Conservation (phyloP, 352 stramenopile species). For the Phytophthora pluvialis region DNA sequence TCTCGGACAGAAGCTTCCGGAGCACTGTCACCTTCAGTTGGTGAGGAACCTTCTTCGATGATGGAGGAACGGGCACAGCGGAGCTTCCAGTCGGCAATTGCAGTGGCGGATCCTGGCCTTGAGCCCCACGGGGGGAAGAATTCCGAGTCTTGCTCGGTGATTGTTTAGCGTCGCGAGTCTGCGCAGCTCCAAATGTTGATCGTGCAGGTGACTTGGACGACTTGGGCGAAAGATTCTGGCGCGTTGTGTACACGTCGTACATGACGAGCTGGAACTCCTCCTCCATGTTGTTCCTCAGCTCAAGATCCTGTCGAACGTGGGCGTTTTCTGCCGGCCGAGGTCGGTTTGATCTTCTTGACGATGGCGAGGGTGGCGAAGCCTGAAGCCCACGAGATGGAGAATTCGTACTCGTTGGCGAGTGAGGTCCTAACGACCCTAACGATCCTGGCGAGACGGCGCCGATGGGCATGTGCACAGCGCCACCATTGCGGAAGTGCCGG, state of each 20-base stretch:
- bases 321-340: conserved; percentile 9
- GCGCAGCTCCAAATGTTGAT: neutral
- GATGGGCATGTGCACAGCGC: conserved; percentile 51
- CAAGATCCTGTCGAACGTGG: conserved; percentile 32
- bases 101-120: neutral
- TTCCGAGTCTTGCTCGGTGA: conserved; percentile 4
- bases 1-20: conserved; percentile 64
- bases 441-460: conserved; percentile 11
- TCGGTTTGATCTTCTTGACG: conserved; percentile 5
- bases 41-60: conserved; percentile 54
- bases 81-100: conserved; percentile 8
- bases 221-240: conserved; percentile 17
- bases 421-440: neutral
- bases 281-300: conserved; percentile 49
- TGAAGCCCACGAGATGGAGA: conserved; percentile 14
- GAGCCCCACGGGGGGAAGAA: neutral
- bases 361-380: neutral
- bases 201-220: conserved; percentile 5
- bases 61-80: conserved; percentile 14
- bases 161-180: neutral
- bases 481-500: conserved; percentile 68
- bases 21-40: conserved; percentile 61
- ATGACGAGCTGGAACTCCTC: conserved; percentile 68
- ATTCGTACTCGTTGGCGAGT: conserved; percentile 4
- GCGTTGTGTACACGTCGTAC: conserved; percentile 60